phyloP scores from a whole-genome alignment of 495 filamentous ascomycete species.

The Penicillium macrosclerotiorum region DNA sequence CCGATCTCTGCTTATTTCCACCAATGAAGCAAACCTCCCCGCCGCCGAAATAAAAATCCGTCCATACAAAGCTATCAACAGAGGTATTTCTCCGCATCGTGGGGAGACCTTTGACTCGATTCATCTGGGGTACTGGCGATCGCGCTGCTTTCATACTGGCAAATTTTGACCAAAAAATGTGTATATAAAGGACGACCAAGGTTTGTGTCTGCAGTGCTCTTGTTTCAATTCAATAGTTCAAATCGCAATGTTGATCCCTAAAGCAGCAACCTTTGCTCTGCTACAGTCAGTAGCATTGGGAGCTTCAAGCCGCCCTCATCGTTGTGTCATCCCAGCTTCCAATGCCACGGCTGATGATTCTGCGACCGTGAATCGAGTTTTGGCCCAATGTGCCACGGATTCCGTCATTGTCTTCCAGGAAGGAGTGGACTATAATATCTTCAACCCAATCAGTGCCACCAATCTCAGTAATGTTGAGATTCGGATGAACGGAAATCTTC shows the following conservation, averaged over 20 bases:
- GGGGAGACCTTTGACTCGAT: slow-evolving; percentile 2
- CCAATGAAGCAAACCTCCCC: slow-evolving; percentile 6
- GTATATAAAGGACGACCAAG: not conserved
- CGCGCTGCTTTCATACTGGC: not conserved
- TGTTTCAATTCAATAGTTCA: not conserved
- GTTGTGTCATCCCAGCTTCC: slow-evolving; percentile 21
- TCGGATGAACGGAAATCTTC: slow-evolving; percentile 37
- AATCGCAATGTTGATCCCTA: slow-evolving; percentile 9
- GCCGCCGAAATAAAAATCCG: slow-evolving; percentile 15
- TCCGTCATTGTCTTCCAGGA: slow-evolving; percentile 34
- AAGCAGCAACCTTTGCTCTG: not conserved
- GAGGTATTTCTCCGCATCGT: slow-evolving; percentile 12
- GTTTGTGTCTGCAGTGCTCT: not conserved
- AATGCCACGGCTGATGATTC: slow-evolving; percentile 37
- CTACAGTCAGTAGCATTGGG: slow-evolving; percentile 10
- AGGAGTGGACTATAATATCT: slow-evolving; percentile 40
- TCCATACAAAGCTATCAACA: slow-evolving; percentile 6
- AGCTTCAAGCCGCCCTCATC: slow-evolving; percentile 10
- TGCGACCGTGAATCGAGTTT: slow-evolving; percentile 25
- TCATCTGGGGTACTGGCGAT: slow-evolving; percentile 5
- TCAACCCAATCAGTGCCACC: slow-evolving; percentile 33
- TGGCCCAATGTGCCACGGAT: slow-evolving; percentile 31
- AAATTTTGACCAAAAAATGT: not conserved
- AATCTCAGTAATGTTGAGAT: slow-evolving; percentile 44
- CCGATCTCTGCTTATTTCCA: slow-evolving; percentile 2